phyloP scores from a whole-genome alignment of 1,284 basidiomycete species.

The Cryptococcus sp. region DNA sequence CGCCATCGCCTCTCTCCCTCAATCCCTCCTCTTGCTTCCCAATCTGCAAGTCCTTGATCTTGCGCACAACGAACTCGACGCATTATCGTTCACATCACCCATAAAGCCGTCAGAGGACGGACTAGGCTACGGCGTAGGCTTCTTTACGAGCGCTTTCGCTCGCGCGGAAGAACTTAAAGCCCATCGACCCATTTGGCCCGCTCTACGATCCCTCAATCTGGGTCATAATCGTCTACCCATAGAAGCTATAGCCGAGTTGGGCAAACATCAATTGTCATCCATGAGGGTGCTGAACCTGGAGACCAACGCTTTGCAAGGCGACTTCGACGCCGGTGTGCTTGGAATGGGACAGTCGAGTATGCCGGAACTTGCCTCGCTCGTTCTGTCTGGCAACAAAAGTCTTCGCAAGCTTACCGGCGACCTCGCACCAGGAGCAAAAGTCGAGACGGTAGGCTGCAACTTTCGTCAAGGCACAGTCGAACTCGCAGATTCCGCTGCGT shows the following conservation, averaged over 20 bases:
- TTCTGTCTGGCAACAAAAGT: slow-evolving; percentile 30
- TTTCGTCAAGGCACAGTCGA: slow-evolving; percentile 7
- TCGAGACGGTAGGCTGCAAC: slow-evolving; percentile 37
- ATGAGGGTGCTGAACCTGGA: slow-evolving; percentile 40
- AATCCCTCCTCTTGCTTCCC: slow-evolving; percentile 44
- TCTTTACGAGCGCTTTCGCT: slow-evolving; percentile 45
- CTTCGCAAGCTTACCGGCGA: slow-evolving; percentile 29
- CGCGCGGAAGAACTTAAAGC: slow-evolving; percentile 29
- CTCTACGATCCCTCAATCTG: slow-evolving; percentile 38
- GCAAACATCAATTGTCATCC: slow-evolving; percentile 10
- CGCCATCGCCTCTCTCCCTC: slow-evolving; percentile 37
- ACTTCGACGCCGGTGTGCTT: slow-evolving; percentile 20
- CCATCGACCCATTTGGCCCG: slow-evolving; percentile 31
- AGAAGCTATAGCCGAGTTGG: slow-evolving; percentile 24
- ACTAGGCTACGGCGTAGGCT: slow-evolving; percentile 45
- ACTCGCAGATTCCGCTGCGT: neutral
- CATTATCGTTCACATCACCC: slow-evolving; percentile 39
- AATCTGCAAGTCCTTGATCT: slow-evolving; percentile 45
- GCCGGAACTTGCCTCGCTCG: slow-evolving; percentile 33
- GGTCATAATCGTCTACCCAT: slow-evolving; percentile 37
- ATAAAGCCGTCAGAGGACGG: slow-evolving; percentile 46
- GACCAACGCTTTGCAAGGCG: slow-evolving; percentile 34
- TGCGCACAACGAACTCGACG: slow-evolving; percentile 43
- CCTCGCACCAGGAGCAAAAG: slow-evolving; percentile 20
- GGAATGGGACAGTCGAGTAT: slow-evolving; percentile 26